A percentile compares a stretch with the other conserved stretches of the same genome.
Conservation (phyloP, 306 rosid genomes). For the Fragaria vesca region DNA sequence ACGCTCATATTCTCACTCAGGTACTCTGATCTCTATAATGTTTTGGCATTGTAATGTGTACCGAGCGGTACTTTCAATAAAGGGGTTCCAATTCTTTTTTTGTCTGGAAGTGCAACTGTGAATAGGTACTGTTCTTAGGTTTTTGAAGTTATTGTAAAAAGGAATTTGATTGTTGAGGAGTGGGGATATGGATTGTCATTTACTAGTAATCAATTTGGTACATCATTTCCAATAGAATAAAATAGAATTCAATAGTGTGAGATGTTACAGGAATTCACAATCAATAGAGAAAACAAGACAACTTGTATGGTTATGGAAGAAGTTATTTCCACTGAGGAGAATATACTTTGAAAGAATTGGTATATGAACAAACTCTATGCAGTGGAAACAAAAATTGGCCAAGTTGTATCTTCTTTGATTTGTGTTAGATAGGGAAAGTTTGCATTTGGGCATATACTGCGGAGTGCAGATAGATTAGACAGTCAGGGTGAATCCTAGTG, state of each 20-base stretch:
- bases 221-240: not conserved
- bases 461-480: not conserved
- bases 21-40: slow-evolving; percentile 27
- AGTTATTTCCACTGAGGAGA: not conserved
- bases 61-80: not conserved
- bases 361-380: not conserved
- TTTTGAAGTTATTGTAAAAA: not conserved
- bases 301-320: not conserved
- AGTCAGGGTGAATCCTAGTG: not conserved
- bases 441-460: not conserved
- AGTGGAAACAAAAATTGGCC: not conserved
- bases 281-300: not conserved
- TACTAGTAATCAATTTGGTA: not conserved
- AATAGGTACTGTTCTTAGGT: not conserved
- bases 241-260: not conserved
- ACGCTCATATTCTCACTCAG: slow-evolving; percentile 46
- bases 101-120: not conserved
- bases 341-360: not conserved
- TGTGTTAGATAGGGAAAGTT: not conserved
- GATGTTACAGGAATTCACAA: not conserved
- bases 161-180: not conserved
- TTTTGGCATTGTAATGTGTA: not conserved
- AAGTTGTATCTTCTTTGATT: not conserved
- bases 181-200: not conserved
- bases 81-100: not conserved